Base-by-base conservation (phyloP, 2,329 filamentous ascomycete genomes). In the Tetracladium maxilliforme region DNA sequence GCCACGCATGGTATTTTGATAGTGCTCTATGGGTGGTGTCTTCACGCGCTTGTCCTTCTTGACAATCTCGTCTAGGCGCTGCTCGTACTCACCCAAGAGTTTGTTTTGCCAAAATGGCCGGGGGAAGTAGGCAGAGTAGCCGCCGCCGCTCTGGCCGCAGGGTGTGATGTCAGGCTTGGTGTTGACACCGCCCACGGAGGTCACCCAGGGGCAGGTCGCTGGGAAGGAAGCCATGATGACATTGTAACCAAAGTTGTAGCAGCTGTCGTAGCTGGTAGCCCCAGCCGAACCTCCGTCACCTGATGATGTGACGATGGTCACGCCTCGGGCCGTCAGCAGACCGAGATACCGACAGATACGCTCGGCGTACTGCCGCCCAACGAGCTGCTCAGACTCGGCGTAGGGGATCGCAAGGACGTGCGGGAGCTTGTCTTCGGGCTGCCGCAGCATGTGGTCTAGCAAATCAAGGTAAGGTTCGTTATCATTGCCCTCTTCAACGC, bases 391-490 rank as follows among this genome's bases (percentile, higher is more conserved):
- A 26, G 69, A 61, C 32, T 79, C 71, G 23, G 70, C 72, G 42
- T 80, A 80, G 0, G 70, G 76, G 9, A 66, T 70, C 26, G 59
- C 65, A 38, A 80, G 62, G 10, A 71, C 64, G 23, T 69, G 61
- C 1, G 75, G 73, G 3, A 80, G 52, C 6, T 52, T 41, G 1
- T 47, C 38, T 26, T 61, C 45, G 12, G 47, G 38, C 31, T 61
- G 58, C 2, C 49, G 45, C 1, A 74, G 56, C 3, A 77, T 43
- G 43, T 68, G 66, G 29, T 65, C 56, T 6, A 78, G 52, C 53
- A 66, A 78, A 10, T 58, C 58, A 2, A 78, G 52, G 44, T 78
- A 80, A 0, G 73, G 73, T 49, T 82, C 76, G 43, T 80, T 81
- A 35, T 56, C 59, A 43, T 72, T 61, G 40, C 51, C 16, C 34